Conservation (phyloP, 2,329 filamentous ascomycete species). For the Fusarium falciforme region DNA sequence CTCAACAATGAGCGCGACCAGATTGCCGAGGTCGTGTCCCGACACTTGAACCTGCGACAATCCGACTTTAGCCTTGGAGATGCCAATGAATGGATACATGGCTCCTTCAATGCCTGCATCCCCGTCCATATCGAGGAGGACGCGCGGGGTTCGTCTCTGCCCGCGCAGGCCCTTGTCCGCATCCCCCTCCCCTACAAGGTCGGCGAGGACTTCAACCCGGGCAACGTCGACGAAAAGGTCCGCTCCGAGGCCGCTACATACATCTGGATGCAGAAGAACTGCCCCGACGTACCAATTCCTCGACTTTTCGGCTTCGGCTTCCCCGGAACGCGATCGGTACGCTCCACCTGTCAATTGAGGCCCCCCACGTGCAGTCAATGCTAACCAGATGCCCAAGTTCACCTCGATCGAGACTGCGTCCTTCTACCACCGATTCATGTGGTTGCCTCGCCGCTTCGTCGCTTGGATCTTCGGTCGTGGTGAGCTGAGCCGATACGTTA, state of each 20-base stretch:
- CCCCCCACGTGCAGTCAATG: neutral
- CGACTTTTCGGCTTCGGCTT: constrained; percentile 37
- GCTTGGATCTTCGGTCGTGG: neutral
- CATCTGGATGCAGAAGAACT: constrained; percentile 40
- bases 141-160: neutral
- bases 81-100: constrained; percentile 44
- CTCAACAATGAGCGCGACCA: constrained; percentile 3
- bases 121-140: constrained; percentile 34
- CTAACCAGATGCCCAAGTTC: constrained; percentile 4
- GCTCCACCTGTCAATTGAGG: neutral
- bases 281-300: constrained; percentile 37
- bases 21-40: constrained; percentile 15
- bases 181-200: constrained; percentile 51
- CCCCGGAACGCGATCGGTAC: constrained; percentile 17
- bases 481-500: neutral
- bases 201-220: constrained; percentile 51
- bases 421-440: constrained; percentile 9
- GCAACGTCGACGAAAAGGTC: constrained; percentile 57
- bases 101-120: constrained; percentile 52
- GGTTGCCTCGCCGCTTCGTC: neutral
- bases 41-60: constrained; percentile 12
- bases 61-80: constrained; percentile 16
- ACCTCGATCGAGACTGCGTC: constrained; percentile 5
- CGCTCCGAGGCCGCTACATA: constrained; percentile 36
- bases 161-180: constrained; percentile 33